phyloP scores from a whole-genome alignment of 768 basidiomycete species.

The Lentinula boryana region DNA sequence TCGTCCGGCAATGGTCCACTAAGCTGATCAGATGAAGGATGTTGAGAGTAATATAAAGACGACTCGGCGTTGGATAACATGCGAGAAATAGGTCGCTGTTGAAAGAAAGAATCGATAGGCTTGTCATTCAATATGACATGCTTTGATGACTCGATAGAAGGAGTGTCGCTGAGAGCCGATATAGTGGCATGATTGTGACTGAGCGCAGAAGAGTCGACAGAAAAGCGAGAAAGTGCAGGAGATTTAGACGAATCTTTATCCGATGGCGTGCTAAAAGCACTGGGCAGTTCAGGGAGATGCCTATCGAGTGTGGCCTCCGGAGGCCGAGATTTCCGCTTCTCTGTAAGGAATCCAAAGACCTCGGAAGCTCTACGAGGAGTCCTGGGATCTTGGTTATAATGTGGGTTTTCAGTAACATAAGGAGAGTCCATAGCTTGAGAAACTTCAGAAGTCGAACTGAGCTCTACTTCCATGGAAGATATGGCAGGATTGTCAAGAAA shows the following conservation, averaged over 20 bases:
- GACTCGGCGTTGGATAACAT: not conserved
- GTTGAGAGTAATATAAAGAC: not conserved
- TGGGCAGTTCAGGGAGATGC: slow-evolving; percentile 32
- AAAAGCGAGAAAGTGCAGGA: slow-evolving; percentile 11
- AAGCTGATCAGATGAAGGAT: not conserved
- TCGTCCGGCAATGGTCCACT: not conserved
- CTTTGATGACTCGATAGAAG: slow-evolving; percentile 6
- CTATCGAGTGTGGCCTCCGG: slow-evolving; percentile 27
- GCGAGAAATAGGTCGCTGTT: not conserved
- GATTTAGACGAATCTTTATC: slow-evolving; percentile 18
- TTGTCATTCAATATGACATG: slow-evolving; percentile 26
- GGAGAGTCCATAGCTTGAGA: slow-evolving; percentile 25
- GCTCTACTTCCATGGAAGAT: slow-evolving; percentile 73
- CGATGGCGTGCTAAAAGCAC: slow-evolving; percentile 36
- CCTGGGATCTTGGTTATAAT: slow-evolving; percentile 23
- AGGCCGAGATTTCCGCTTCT: slow-evolving; percentile 28
- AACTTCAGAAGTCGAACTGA: slow-evolving; percentile 44
- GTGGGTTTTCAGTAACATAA: not conserved
- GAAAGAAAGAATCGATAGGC: not conserved
- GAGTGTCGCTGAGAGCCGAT: slow-evolving; percentile 9
- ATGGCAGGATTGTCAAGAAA: slow-evolving; percentile 43
- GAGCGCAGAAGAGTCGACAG: slow-evolving; percentile 9
- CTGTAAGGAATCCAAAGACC: slow-evolving; percentile 67
- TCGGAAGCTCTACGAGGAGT: slow-evolving; percentile 69
- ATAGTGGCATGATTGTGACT: slow-evolving; percentile 9